Base-by-base conservation (phyloP, 2,329 filamentous ascomycete genomes). In the Zalaria sp. region DNA sequence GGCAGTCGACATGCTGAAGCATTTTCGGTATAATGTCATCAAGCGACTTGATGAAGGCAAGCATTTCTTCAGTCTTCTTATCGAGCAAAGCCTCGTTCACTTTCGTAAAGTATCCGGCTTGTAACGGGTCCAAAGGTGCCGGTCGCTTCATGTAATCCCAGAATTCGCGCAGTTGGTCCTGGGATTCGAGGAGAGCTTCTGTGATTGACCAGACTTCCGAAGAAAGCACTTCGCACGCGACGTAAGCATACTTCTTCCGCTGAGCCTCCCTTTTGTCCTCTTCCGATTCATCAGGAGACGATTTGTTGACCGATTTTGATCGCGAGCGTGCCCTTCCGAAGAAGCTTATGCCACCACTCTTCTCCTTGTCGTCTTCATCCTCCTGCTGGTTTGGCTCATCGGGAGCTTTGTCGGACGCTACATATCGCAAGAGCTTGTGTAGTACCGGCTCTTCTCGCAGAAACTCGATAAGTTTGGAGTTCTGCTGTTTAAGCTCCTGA, bases 71-170 rank as follows among this genome's bases (percentile, higher is more conserved):
- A 4, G 93, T 95, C 72, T 96, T 96, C 65, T 91, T 93, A 60
- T 96, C 91, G 43, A 98, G 81, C 18, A 98, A 67, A n/a, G 86
- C 83, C 65, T 98, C 91, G 61, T 96, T 96, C 57, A 98, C 88
- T 59, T 96, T 98, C 42, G 89, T 95, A 59, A 98, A 98, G 60
- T 98, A 98, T 56, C 88, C 88, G 11, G 91, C 89, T 63, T 96
- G 89, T 4, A 95, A 73, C 32, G 89, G 83, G 59, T 96, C 89
- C 42, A 98, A 73, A 3, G 89, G 85, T 7, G 85, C 75, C n/a
- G 84, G 75, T 42, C 80, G 76, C 57, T 82, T 82, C 52, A 98
- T 65, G 60, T 95, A 98, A 38, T 77, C 70, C 91, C 91, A 98
- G 61, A 98, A 96, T 50, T 81, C 76, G 53, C 78, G 77, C 51